A percentile compares a stretch with the other conserved stretches of the same genome.
phyloP scores from a whole-genome alignment of 345 rosid genomes.

The Sapria himalayana region DNA sequence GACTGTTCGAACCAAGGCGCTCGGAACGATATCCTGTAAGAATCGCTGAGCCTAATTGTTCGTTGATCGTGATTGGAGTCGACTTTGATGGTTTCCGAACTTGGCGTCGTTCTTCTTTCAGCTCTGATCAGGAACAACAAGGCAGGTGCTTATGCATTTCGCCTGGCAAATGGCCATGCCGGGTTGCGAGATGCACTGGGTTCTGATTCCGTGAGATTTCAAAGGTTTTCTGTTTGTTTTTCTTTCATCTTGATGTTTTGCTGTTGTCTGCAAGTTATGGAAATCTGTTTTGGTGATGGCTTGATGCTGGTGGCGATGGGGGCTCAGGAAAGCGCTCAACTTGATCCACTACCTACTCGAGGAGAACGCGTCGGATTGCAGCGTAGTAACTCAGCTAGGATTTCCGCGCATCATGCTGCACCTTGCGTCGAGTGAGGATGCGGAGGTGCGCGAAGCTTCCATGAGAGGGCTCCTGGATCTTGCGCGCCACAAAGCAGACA shows the following conservation, averaged over 20 bases:
- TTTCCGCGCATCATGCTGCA: slow-evolving; percentile 67
- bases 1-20: slow-evolving; percentile 51
- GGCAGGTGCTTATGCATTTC: slow-evolving; percentile 57
- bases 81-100: slow-evolving; percentile 7
- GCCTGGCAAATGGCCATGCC: slow-evolving; percentile 76
- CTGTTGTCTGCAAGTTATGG: neutral
- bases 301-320: too few species aligned
- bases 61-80: slow-evolving; percentile 5
- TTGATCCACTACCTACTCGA: slow-evolving; percentile 67
- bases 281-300: too few species aligned
- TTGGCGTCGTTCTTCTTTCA: too few species aligned
- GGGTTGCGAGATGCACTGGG: slow-evolving; percentile 62
- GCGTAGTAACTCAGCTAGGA: slow-evolving; percentile 37
- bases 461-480: slow-evolving; percentile 55
- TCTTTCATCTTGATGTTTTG: neutral
- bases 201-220: slow-evolving; percentile 48
- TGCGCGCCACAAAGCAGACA: slow-evolving; percentile 23
- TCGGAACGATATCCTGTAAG: slow-evolving; percentile 86
- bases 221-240: slow-evolving; percentile 26
- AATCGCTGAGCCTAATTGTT: neutral
- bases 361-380: slow-evolving; percentile 55
- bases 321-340: slow-evolving; percentile 72
- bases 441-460: slow-evolving; percentile 68
- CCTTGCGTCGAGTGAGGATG: slow-evolving; percentile 57
- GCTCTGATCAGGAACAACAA: slow-evolving; percentile 77